Evolutionary conservation across 2,329 filamentous ascomycete genomes (phyloP), one percentile per base, ranked within the genome.

Genomic region (Coniochaeta sp.): DNA sequence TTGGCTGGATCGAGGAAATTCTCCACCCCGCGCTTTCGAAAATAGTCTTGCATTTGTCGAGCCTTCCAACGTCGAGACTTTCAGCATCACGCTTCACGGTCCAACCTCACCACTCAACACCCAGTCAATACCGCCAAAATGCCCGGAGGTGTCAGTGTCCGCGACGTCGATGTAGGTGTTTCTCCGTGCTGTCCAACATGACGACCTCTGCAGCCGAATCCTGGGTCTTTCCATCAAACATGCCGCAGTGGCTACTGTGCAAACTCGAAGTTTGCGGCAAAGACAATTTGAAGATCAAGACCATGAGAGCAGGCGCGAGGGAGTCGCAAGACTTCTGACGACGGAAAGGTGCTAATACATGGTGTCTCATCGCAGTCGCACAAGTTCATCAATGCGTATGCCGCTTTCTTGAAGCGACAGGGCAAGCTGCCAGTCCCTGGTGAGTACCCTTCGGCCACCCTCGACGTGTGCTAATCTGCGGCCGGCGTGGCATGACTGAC

Each of bases 351-450:
- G 85, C 85, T 88, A 84, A 88, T 85, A 73, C 72, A 77, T 78
- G 73, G 74, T 70, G 70, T 74, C 75, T 71, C 70, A 63, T 67
- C 63, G 60, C 80, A 90, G 87, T 89, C 90, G 79, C 89, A 92
- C 79, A 91, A 93, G 83, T 95, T 95, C 85, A 93, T 95, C 81
- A 80, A 83, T 71, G 84, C 89, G 75, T 96, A 95, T 78, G 84
- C 89, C 76, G 88, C 86, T 74, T 96, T 95, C 87, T 80, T 96
- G 86, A 95, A 95, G 89, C 88, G 90, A 74, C 90, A 95, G 84
- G 91, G 91, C 81, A 93, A 93, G 84, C 89, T 95, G 71, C 89
- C 89, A 75, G 91, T 93, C 74, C 90, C 90, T 78, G 89, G 90
- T 93, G 86, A 75, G 87, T 82, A 19, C 5, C n/a, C n/a, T 40